phyloP scores from a whole-genome alignment of 768 basidiomycete species.

The Boletus barrowsii region DNA sequence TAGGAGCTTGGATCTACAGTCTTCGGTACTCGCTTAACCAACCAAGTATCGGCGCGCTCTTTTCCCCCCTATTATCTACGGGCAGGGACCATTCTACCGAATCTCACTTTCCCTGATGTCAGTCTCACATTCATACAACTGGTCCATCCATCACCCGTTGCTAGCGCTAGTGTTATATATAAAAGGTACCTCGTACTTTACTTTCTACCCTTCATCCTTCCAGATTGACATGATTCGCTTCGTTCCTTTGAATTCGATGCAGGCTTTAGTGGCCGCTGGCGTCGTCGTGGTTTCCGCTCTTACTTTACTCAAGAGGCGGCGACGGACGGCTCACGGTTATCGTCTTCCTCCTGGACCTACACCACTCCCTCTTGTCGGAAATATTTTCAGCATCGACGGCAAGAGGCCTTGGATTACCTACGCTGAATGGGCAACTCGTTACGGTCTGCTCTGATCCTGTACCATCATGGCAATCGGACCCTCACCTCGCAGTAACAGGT shows the following conservation, averaged over 20 bases:
- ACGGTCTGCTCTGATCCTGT: constrained; percentile 7
- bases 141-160: not conserved
- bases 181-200: not conserved
- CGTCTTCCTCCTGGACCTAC: constrained; percentile 18
- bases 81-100: no score
- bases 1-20: no score
- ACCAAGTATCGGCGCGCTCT: no score
- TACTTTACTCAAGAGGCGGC: constrained; percentile 1
- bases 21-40: no score
- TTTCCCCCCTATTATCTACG: no score
- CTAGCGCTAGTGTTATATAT: not conserved
- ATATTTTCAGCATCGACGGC: constrained; percentile 14
- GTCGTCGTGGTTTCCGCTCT: not conserved
- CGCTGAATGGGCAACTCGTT: constrained; percentile 15
- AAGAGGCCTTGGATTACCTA: constrained; percentile 21
- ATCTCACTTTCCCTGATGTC: no score
- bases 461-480: not conserved
- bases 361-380: constrained; percentile 19
- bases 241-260: not conserved
- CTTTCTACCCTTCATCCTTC: not conserved
- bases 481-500: constrained; percentile 6
- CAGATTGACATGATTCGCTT: constrained; percentile 1
- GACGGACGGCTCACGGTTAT: not conserved
- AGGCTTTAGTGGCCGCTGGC: not conserved
- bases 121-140: no score